phyloP scores from a whole-genome alignment of 352 stramenopile genomes.

The Phytophthora aleatoria region DNA sequence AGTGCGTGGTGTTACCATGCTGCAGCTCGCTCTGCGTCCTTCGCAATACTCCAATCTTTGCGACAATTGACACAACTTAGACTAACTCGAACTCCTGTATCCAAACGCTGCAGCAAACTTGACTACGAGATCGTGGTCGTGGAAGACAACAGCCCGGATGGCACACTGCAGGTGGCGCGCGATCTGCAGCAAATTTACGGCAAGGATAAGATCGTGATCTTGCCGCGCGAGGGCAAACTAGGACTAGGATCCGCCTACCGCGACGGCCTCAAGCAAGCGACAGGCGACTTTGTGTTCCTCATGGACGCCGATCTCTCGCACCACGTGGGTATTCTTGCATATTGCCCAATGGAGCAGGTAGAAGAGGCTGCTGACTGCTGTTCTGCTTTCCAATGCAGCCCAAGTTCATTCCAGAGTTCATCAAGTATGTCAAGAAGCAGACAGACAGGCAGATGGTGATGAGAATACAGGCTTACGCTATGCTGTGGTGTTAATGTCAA shows the following conservation, averaged over 20 bases:
- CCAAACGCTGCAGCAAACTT: constrained; percentile 56
- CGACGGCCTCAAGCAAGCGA: constrained; percentile 93
- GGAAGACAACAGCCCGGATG: constrained; percentile 97
- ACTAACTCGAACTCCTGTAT: not conserved
- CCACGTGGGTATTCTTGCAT: constrained; percentile 70
- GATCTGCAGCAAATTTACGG: constrained; percentile 92
- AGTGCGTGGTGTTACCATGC: constrained; percentile 48
- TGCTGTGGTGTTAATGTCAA: constrained; percentile 19
- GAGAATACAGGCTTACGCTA: constrained; percentile 7
- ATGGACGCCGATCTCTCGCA: constrained; percentile 99
- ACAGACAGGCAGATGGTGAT: not conserved
- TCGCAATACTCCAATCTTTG: constrained; percentile 7
- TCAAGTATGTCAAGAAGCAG: constrained; percentile 47
- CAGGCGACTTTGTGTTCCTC: constrained; percentile 95
- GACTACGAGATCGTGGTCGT: constrained; percentile 98
- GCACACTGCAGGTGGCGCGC: constrained; percentile 94
- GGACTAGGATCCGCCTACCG: constrained; percentile 97
- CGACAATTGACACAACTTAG: not conserved
- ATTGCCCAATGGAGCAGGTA: not conserved
- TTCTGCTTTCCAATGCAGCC: constrained; percentile 53
- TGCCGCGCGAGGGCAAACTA: constrained; percentile 95
- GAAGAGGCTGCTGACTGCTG: not conserved
- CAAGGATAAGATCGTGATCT: constrained; percentile 92
- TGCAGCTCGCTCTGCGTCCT: constrained; percentile 3
- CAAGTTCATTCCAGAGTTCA: constrained; percentile 97